Conservation (phyloP, 2,329 filamentous ascomycete species). For the Ophiosphaerella herpotricha region DNA sequence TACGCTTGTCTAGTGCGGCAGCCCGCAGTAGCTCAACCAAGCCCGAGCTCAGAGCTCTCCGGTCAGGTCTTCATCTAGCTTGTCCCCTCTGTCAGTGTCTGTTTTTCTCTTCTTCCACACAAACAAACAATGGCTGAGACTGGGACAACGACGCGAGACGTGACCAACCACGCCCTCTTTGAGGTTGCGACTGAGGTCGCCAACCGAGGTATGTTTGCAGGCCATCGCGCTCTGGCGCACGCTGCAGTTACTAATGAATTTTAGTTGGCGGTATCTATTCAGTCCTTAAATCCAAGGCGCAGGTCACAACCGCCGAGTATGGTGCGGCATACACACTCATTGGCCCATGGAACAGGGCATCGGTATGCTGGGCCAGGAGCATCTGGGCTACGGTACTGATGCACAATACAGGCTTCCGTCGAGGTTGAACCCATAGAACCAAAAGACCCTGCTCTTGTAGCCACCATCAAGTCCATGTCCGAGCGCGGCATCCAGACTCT, state of each 20-base stretch:
- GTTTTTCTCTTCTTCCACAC: constrained; percentile 11
- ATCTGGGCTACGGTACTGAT: constrained; percentile 15
- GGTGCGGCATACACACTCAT: constrained; percentile 95
- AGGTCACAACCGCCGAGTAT: constrained; percentile 98
- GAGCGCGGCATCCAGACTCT: constrained; percentile 87
- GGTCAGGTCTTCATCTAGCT: constrained; percentile 18
- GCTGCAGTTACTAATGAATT: constrained; percentile 17
- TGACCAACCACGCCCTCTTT: constrained; percentile 94
- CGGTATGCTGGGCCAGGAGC: constrained; percentile 61
- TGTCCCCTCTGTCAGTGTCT: constrained; percentile 14
- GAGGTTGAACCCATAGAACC: constrained; percentile 95
- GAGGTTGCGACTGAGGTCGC: constrained; percentile 97
- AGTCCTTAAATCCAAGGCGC: constrained; percentile 97
- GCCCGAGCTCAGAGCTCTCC: constrained; percentile 25
- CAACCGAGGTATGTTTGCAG: constrained; percentile 73
- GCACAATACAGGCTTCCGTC: constrained; percentile 74
- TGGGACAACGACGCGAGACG: constrained; percentile 60
- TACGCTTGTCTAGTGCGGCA: constrained; percentile 35
- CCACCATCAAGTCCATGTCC: constrained; percentile 90
- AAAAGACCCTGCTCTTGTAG: constrained; percentile 74
- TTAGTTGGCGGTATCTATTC: constrained; percentile 98
- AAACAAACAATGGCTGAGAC: constrained; percentile 24
- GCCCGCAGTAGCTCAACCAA: constrained; percentile 32
- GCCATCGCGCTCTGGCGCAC: constrained; percentile 8
- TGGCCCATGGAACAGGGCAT: constrained; percentile 88